A percentile compares a stretch with the other conserved stretches of the same genome.
Evolutionary conservation across 2,329 filamentous ascomycete genomes (phyloP).

Genomic region (Claviceps pusilla): DNA sequence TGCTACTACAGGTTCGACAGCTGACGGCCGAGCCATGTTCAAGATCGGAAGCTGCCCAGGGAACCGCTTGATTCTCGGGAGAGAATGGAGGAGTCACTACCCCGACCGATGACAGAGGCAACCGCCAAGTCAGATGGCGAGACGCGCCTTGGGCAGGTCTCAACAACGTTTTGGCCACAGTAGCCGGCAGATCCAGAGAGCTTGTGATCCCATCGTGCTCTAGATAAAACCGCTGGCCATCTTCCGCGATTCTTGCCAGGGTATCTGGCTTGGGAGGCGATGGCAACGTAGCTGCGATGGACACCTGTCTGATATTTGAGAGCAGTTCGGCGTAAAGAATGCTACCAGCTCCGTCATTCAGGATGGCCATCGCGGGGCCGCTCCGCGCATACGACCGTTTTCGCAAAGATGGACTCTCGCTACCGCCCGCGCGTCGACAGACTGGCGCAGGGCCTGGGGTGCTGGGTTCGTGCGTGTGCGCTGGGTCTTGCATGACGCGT

Average conservation of each 20-base stretch:
- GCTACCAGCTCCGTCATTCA: slow-evolving; percentile 7
- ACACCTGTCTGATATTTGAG: slow-evolving; percentile 48
- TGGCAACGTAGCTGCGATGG: slow-evolving; percentile 37
- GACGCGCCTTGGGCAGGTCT: slow-evolving; percentile 20
- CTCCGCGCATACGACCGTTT: not conserved
- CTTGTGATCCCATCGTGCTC: slow-evolving; percentile 26
- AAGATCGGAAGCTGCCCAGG: slow-evolving; percentile 43
- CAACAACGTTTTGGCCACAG: slow-evolving; percentile 21
- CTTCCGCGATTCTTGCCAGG: slow-evolving; percentile 26
- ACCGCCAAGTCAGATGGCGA: slow-evolving; percentile 35
- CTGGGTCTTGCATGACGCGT: not conserved
- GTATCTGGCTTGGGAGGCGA: slow-evolving; percentile 29
- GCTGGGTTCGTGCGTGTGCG: not conserved
- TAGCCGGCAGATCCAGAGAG: slow-evolving; percentile 28
- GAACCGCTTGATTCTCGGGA: slow-evolving; percentile 26
- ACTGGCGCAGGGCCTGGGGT: not conserved
- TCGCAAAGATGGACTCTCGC: not conserved
- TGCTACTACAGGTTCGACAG: slow-evolving; percentile 25
- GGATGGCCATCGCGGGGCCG: not conserved
- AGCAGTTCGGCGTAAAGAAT: slow-evolving; percentile 50
- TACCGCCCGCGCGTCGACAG: not conserved
- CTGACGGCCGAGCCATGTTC: slow-evolving; percentile 23
- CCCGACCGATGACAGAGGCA: slow-evolving; percentile 25
- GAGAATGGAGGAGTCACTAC: slow-evolving; percentile 13
- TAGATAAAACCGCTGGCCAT: slow-evolving; percentile 32